phyloP scores from a whole-genome alignment of 176 grass and related monocot genomes.

The Avena atlantica region DNA sequence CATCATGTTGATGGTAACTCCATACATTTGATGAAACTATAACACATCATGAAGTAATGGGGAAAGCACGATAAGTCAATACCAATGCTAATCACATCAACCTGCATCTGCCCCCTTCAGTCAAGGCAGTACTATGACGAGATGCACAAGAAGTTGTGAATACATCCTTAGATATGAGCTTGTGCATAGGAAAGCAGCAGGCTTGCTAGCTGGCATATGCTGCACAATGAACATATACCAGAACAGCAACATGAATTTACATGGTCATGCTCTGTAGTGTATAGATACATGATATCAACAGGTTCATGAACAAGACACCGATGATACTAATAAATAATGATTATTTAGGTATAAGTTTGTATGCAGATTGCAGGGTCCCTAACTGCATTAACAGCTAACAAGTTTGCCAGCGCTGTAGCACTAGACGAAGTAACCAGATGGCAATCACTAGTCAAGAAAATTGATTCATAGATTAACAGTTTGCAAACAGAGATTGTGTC shows the following conservation, averaged over 20 bases:
- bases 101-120: background rate
- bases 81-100: background rate
- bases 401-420: constrained; percentile 7
- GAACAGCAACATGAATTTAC: constrained; percentile 2
- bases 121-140: background rate
- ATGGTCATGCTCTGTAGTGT: background rate
- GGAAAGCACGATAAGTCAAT: background rate
- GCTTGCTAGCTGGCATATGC: background rate
- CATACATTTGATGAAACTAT: background rate
- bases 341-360: constrained; percentile 4
- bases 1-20: background rate
- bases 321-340: background rate
- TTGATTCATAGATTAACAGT: background rate
- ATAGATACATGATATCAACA: background rate
- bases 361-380: background rate
- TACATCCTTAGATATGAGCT: background rate
- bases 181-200: background rate
- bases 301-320: constrained; percentile 10
- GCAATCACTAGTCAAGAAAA: constrained; percentile 34
- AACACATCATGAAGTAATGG: background rate
- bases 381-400: background rate
- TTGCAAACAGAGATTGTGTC: background rate
- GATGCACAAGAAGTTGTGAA: background rate
- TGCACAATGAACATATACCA: background rate
- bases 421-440: background rate